Evolutionary conservation across 306 rosid genomes (phyloP), one percentile per base, ranked within the genome.

Genomic region (Cucurbita argyrosperma): DNA sequence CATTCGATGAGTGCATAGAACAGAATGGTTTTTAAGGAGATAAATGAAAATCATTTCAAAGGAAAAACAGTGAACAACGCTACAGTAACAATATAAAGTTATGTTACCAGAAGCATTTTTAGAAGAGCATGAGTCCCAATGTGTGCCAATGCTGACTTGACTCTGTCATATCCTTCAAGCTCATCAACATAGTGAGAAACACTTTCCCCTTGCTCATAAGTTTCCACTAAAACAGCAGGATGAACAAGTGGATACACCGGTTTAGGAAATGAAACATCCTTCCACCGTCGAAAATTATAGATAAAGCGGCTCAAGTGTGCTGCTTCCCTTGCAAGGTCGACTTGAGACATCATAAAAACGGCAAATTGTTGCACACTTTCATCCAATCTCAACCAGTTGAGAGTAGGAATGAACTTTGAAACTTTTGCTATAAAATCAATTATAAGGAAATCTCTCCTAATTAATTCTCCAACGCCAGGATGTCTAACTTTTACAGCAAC

Each of bases 341-440:
- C 98, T 89, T 93, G 97, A 79, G 96, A 93, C 98, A 94, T 83
- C 98, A 93, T 93, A 81, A 89, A 93, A 80, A 89, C 97, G n/a
- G 94, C 96, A 90, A 93, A 94, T 83, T 94, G 99, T 80, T 89
- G 97, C 57, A 94, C 99, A 81, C 99, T 94, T 83, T 94, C 99
- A 83, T 94, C 99, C 86, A 94, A 84, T 84, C 99, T 85, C 85
- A 92, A 83, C 99, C 99, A 94, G 75, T 83, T 83, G 45, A 94
- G 88, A 16, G 97, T 86, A 35, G 99, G 99, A 76, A 94, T 73
- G 79, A 91, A 83, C 10, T 74, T 88, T 0, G 99, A 94, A 54
- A 77, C 53, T 82, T 91, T 94, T 52, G 99, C 99, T 58, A 76
- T 86, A 30, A 80, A 56, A 83, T 90, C 91, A 57, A 94, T 89